phyloP scores from a whole-genome alignment of 2,329 filamentous ascomycete species.

The Cladophialophora bantiana region DNA sequence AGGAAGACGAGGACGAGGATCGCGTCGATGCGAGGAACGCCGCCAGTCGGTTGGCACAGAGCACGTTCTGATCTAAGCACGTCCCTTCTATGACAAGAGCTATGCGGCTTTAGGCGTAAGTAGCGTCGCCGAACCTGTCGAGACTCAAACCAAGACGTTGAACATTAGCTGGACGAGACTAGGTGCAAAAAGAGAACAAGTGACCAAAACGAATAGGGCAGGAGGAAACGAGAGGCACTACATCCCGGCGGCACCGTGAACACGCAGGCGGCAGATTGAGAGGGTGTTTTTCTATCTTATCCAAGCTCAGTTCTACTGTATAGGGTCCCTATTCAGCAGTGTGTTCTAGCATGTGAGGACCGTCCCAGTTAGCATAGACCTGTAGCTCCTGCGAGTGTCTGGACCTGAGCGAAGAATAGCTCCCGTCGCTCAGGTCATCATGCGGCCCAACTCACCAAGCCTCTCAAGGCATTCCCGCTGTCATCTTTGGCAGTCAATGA shows the following conservation, averaged over 20 bases:
- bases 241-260: not conserved
- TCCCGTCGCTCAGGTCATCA: not conserved
- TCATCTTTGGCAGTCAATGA: not conserved
- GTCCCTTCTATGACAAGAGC: not conserved
- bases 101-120: not conserved
- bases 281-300: slow-evolving; percentile 14
- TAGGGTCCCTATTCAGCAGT: slow-evolving; percentile 9
- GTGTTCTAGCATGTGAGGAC: not conserved
- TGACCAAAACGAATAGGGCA: not conserved
- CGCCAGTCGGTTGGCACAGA: slow-evolving; percentile 88
- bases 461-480: not conserved
- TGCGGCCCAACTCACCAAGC: not conserved
- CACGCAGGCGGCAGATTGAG: slow-evolving; percentile 9
- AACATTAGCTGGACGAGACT: not conserved
- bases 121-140: not conserved
- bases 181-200: not conserved
- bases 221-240: not conserved
- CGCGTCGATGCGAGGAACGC: slow-evolving; percentile 94
- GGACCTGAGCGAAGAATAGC: not conserved
- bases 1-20: slow-evolving; percentile 87
- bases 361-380: not conserved
- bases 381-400: not conserved
- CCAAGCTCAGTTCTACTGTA: slow-evolving; percentile 22
- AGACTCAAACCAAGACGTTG: not conserved
- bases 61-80: slow-evolving; percentile 73